These are phyloP conservation scores for Blepharisma japonicum DNA, from an alignment of 73 alveolate species.

Conservation along the genomic window DNA sequence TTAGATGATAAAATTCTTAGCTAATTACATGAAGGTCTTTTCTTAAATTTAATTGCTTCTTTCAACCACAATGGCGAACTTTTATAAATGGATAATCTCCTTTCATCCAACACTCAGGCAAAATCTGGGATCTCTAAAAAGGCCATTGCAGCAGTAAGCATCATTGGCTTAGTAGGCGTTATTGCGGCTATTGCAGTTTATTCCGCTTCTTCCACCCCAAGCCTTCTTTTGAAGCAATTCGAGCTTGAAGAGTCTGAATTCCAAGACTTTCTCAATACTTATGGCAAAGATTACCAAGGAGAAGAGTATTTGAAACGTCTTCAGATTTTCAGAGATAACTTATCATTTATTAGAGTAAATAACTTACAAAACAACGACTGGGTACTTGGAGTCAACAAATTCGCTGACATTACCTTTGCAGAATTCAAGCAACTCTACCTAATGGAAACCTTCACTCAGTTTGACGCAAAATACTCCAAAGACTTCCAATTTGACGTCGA, in stretches of 20 bases:
- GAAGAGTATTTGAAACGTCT: too few species aligned
- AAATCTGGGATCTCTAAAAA: neutral
- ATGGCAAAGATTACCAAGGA: too few species aligned
- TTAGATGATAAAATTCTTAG: too few species aligned
- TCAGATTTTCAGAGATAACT: neutral
- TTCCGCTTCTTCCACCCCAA: neutral
- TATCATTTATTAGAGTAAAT: slow-evolving; percentile 27
- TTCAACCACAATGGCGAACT: too few species aligned
- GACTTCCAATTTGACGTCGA: slow-evolving; percentile 12
- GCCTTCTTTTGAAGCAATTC: neutral
- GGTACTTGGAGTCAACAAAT: slow-evolving; percentile 50
- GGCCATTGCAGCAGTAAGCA: neutral
- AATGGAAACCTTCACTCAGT: neutral
- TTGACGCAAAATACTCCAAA: neutral
- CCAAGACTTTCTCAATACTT: neutral
- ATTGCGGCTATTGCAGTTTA: neutral
- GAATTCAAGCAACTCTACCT: slow-evolving; percentile 34
- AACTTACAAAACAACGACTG: slow-evolving; percentile 33
- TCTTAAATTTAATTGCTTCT: too few species aligned
- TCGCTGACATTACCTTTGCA: slow-evolving; percentile 50
- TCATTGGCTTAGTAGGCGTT: neutral
- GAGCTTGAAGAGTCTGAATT: slow-evolving; percentile 9
- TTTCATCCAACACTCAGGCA: too few species aligned
- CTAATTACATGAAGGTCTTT: too few species aligned
- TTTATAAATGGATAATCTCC: too few species aligned